Conservation (phyloP, 768 basidiomycete species). For the Chalciporus piperatus region DNA sequence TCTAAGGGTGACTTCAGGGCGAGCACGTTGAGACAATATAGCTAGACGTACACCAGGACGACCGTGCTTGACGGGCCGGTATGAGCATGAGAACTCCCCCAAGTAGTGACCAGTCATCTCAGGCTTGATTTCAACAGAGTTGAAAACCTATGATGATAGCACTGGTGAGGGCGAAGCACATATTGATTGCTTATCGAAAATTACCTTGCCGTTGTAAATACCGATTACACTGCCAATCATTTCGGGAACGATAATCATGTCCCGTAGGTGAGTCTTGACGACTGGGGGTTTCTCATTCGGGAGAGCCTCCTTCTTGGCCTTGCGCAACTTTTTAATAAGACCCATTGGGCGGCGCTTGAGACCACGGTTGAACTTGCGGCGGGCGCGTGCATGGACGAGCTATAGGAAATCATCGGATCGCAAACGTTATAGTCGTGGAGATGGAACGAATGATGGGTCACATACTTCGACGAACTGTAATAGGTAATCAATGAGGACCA, state of each 20-base stretch:
- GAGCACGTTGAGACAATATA: background rate
- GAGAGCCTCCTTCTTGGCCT: slow-evolving; percentile 99
- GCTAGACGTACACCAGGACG: slow-evolving; percentile 85
- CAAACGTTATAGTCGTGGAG: background rate
- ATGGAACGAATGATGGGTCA: slow-evolving; percentile 12
- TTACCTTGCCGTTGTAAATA: slow-evolving; percentile 96
- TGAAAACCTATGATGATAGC: slow-evolving; percentile 62
- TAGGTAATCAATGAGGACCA: background rate
- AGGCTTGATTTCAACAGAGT: slow-evolving; percentile 98
- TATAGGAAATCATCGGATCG: slow-evolving; percentile 29
- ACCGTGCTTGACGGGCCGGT: slow-evolving; percentile 99
- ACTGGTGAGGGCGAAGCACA: background rate
- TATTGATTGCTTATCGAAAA: slow-evolving; percentile 12
- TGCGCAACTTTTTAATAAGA: slow-evolving; percentile 98
- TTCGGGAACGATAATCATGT: slow-evolving; percentile 99
- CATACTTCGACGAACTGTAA: slow-evolving; percentile 76
- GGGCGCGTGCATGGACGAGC: slow-evolving; percentile 98
- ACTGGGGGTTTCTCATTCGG: slow-evolving; percentile 98
- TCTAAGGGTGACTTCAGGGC: slow-evolving; percentile 41
- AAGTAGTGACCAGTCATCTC: slow-evolving; percentile 99
- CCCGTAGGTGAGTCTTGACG: slow-evolving; percentile 98
- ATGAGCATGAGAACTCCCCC: slow-evolving; percentile 94
- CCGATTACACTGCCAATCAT: slow-evolving; percentile 99
- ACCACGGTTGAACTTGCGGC: slow-evolving; percentile 97
- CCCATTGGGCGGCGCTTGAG: slow-evolving; percentile 98